Percentiles rank a stretch among this genome's conserved stretches.
phyloP scores from a whole-genome alignment of 139 green algal species.

The Volvox africanus region DNA sequence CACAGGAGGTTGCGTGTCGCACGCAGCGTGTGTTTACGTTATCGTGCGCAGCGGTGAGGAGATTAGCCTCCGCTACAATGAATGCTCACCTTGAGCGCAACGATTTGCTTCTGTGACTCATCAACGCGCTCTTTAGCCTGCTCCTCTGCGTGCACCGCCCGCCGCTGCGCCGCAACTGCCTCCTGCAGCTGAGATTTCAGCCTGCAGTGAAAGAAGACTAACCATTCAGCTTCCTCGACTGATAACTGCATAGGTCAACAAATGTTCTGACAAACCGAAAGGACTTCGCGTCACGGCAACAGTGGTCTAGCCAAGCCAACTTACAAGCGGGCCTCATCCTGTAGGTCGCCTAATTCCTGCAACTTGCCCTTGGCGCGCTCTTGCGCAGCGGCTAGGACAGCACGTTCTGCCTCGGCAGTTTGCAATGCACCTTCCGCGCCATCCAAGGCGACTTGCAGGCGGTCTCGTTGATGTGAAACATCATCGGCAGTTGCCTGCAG shows the following conservation, averaged over 20 bases:
- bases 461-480: constrained; percentile 36
- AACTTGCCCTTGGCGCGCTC: not conserved
- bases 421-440: constrained; percentile 33
- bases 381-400: not conserved
- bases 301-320: not conserved
- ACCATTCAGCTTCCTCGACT: too few species aligned
- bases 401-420: constrained; percentile 1
- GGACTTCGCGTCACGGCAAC: not conserved
- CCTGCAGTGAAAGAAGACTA: not conserved
- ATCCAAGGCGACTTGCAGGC: constrained; percentile 1
- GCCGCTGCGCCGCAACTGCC: not conserved
- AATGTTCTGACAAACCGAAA: not conserved
- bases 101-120: not conserved
- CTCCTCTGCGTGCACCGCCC: not conserved
- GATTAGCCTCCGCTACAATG: too few species aligned
- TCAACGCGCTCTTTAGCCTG: not conserved
- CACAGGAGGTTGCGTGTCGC: too few species aligned
- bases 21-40: too few species aligned
- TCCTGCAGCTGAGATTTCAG: constrained; percentile 20
- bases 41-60: too few species aligned
- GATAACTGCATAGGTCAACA: not conserved
- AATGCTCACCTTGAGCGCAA: constrained; percentile 16
- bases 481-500: constrained; percentile 28
- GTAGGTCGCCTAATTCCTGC: constrained; percentile 7
- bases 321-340: constrained; percentile 31